Evolutionary conservation across 2,329 filamentous ascomycete species (phyloP).

Genomic region (Orbilia ellipsospora): DNA sequence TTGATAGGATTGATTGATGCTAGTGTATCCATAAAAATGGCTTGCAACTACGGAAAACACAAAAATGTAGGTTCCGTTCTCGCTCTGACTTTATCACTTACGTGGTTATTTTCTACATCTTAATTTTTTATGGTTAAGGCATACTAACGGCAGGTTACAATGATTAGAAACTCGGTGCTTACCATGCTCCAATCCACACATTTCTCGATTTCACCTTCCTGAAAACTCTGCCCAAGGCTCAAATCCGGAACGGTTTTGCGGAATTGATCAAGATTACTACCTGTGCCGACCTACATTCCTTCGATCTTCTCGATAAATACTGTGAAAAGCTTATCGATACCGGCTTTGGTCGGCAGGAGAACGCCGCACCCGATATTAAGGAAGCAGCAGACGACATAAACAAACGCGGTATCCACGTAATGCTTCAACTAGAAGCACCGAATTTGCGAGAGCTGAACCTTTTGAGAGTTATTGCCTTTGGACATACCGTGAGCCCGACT

Average conservation of each 20-base stretch:
- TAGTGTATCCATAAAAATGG: slow-evolving; percentile 81
- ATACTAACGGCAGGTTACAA: not conserved
- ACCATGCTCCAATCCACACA: slow-evolving; percentile 77
- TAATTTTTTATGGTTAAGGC: not conserved
- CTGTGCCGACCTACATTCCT: slow-evolving; percentile 74
- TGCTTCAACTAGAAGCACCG: slow-evolving; percentile 78
- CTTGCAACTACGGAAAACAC: slow-evolving; percentile 79
- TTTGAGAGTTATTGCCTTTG: slow-evolving; percentile 78
- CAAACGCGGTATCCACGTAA: slow-evolving; percentile 75
- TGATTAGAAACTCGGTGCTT: slow-evolving; percentile 64
- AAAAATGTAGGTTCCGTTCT: slow-evolving; percentile 72
- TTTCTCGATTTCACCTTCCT: slow-evolving; percentile 78
- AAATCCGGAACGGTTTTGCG: slow-evolving; percentile 79
- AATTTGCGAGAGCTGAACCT: slow-evolving; percentile 79
- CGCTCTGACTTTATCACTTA: slow-evolving; percentile 58
- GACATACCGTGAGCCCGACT: slow-evolving; percentile 78
- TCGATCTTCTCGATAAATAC: slow-evolving; percentile 75
- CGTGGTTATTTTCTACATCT: not conserved
- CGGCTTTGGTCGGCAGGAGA: slow-evolving; percentile 73
- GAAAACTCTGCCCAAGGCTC: slow-evolving; percentile 73
- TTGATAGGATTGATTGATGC: slow-evolving; percentile 81
- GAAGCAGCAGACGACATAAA: slow-evolving; percentile 75
- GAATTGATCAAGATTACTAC: slow-evolving; percentile 81
- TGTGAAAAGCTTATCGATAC: slow-evolving; percentile 75
- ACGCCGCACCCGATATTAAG: slow-evolving; percentile 68